Evolutionary conservation across 176 grass and related monocot species (phyloP).

Genomic region (Tillandsia leiboldiana): DNA sequence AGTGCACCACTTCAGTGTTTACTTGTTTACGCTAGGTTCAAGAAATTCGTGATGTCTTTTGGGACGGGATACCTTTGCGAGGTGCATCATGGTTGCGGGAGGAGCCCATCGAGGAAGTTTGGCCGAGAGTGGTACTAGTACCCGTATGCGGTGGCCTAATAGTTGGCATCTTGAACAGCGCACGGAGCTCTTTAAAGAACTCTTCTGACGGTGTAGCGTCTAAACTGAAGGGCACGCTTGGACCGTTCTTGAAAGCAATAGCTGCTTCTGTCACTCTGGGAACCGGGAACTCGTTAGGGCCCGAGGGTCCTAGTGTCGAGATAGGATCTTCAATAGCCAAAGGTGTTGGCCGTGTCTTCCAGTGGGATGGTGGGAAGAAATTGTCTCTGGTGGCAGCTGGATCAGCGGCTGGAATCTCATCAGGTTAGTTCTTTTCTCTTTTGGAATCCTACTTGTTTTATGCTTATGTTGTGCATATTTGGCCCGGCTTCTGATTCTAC

Average conservation of each 20-base stretch:
- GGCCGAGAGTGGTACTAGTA: conserved; percentile 74
- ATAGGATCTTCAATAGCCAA: conserved; percentile 88
- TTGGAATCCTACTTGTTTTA: neutral
- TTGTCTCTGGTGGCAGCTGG: conserved; percentile 83
- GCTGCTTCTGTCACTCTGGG: conserved; percentile 82
- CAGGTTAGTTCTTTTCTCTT: conserved; percentile 33
- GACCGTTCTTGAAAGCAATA: conserved; percentile 64
- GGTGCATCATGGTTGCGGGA: conserved; percentile 80
- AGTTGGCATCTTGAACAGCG: conserved; percentile 53
- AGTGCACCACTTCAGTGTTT: neutral
- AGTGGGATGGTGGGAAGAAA: conserved; percentile 53
- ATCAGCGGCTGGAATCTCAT: conserved; percentile 89
- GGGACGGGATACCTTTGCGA: conserved; percentile 60
- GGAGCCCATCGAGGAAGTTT: conserved; percentile 51
- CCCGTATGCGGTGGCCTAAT: conserved; percentile 61
- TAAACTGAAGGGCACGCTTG: conserved; percentile 33
- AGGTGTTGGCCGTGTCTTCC: conserved; percentile 67
- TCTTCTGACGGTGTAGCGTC: conserved; percentile 25
- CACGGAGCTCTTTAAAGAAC: conserved; percentile 38
- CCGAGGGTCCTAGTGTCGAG: conserved; percentile 89
- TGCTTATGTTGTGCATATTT: neutral
- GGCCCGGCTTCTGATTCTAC: neutral
- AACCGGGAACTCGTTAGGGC: conserved; percentile 88
- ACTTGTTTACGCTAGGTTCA: conserved; percentile 44
- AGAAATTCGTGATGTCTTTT: conserved; percentile 79